A percentile compares a stretch with the other conserved stretches of the same genome.
Conservation (phyloP, 2,329 filamentous ascomycete genomes). For the Trichophyton verrucosum region DNA sequence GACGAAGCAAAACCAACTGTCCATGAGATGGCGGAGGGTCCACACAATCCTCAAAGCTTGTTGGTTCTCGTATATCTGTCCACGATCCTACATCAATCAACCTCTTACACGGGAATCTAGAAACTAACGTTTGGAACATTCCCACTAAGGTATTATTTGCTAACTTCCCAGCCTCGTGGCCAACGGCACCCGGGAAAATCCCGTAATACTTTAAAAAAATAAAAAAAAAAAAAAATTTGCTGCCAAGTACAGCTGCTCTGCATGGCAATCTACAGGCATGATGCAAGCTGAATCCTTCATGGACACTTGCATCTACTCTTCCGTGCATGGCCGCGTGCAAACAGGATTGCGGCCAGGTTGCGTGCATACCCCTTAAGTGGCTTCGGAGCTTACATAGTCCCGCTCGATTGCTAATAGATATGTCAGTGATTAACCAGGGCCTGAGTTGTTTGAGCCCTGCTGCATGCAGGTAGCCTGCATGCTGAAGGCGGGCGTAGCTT, state of each 20-base stretch:
- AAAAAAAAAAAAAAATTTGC: background rate
- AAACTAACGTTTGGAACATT: background rate
- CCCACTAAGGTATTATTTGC: background rate
- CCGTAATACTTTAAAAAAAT: background rate
- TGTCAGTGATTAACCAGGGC: background rate
- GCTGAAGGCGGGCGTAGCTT: background rate
- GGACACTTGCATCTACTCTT: background rate
- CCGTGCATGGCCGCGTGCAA: background rate
- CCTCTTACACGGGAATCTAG: background rate
- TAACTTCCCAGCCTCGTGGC: background rate
- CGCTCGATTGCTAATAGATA: background rate
- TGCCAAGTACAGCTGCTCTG: background rate
- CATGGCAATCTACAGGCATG: background rate
- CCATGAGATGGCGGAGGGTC: background rate
- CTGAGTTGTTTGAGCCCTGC: background rate
- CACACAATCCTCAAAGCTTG: background rate
- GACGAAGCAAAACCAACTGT: background rate
- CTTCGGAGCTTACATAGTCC: background rate
- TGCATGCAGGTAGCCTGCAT: background rate
- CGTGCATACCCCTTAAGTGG: background rate
- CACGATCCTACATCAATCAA: background rate
- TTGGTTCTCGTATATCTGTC: background rate
- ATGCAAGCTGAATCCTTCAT: background rate
- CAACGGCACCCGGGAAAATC: background rate
- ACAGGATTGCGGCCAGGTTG: background rate